Conservation (phyloP, 1,284 basidiomycete species). For the Laetiporus sulphureus region DNA sequence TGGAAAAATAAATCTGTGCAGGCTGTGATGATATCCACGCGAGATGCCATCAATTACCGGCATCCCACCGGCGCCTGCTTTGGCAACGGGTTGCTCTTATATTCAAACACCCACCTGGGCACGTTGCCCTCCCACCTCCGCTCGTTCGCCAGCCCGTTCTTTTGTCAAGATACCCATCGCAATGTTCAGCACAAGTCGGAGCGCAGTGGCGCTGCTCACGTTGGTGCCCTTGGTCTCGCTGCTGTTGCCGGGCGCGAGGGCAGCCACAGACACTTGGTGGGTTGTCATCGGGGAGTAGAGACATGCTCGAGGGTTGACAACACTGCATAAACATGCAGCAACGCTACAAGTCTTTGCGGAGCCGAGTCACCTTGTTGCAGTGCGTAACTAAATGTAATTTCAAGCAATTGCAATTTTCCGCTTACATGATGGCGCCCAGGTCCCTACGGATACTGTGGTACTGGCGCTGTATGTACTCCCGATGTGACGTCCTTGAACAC, state of each 20-base stretch:
- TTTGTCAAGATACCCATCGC: constrained; percentile 6
- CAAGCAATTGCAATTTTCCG: background rate
- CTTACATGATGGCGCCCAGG: constrained; percentile 6
- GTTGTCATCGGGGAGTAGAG: no score
- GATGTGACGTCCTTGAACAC: background rate
- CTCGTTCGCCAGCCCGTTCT: background rate
- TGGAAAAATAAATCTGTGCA: no score
- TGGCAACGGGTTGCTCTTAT: no score
- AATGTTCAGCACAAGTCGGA: background rate
- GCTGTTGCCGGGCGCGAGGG: constrained; percentile 1
- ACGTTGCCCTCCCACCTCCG: background rate
- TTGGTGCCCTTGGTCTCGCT: constrained; percentile 3
- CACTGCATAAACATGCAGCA: no score
- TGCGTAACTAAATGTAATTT: background rate
- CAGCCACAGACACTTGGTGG: no score
- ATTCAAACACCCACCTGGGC: background rate
- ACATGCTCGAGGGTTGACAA: no score
- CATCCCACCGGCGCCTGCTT: no score
- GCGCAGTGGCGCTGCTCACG: background rate
- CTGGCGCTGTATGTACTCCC: constrained; percentile 15
- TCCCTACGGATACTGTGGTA: constrained; percentile 18
- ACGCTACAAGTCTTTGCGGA: constrained; percentile 3
- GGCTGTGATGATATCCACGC: no score
- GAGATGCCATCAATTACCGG: no score
- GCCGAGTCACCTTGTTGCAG: constrained; percentile 5